Evolutionary conservation across 2,329 filamentous ascomycete species (phyloP).

Genomic region (Xylaria sp.): DNA sequence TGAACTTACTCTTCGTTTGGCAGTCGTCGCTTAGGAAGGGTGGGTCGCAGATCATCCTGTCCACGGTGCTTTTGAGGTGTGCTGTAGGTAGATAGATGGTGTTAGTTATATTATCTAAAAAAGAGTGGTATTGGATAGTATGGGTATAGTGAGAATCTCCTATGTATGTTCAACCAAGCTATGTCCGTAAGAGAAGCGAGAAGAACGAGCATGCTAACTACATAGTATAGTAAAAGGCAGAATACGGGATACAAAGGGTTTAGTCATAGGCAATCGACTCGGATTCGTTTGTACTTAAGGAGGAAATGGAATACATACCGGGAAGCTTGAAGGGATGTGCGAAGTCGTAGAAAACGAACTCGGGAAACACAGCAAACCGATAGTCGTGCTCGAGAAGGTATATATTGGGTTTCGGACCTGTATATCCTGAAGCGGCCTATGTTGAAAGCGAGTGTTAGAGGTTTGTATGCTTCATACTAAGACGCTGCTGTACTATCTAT

Average conservation of each 20-base stretch:
- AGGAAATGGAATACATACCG: slow-evolving; percentile 49
- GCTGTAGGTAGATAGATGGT: slow-evolving; percentile 45
- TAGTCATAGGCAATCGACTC: not conserved
- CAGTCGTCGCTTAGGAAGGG: slow-evolving; percentile 84
- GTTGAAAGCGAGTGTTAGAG: slow-evolving; percentile 7
- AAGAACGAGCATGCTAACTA: too few species aligned
- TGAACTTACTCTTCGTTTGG: slow-evolving; percentile 74
- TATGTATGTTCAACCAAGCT: not conserved
- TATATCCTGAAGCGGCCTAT: slow-evolving; percentile 33
- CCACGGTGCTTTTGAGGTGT: slow-evolving; percentile 69
- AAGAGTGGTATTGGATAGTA: not conserved
- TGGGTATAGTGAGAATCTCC: not conserved
- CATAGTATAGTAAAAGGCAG: not conserved
- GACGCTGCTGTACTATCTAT: not conserved
- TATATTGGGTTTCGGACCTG: slow-evolving; percentile 62
- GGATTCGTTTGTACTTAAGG: not conserved
- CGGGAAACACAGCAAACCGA: slow-evolving; percentile 77
- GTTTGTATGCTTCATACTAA: not conserved
- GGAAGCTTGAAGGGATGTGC: slow-evolving; percentile 73
- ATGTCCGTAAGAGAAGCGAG: not conserved
- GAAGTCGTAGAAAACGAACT: slow-evolving; percentile 81
- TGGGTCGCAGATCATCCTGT: slow-evolving; percentile 79
- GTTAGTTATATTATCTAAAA: too few species aligned
- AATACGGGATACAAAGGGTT: not conserved
- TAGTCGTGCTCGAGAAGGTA: slow-evolving; percentile 78